These are phyloP conservation scores for Colletotrichum siamense DNA, from an alignment of 2,329 filamentous ascomycete genomes.

Conservation along the genomic window DNA sequence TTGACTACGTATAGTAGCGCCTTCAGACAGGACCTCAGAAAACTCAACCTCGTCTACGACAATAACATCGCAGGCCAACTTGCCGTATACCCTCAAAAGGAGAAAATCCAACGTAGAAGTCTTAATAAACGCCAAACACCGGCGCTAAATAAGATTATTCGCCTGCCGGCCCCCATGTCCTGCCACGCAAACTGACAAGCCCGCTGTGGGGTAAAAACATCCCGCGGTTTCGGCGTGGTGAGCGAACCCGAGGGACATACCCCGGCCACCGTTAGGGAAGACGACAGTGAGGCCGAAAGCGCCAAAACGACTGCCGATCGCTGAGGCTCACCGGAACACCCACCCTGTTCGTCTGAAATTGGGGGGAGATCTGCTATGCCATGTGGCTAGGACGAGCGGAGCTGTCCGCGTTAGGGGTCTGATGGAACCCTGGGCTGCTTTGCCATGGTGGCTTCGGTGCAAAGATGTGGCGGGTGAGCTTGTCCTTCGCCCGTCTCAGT, in stretches of 20 bases:
- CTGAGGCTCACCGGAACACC: background rate
- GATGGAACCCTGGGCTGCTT: background rate
- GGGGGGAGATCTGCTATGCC: background rate
- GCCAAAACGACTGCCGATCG: background rate
- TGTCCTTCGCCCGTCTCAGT: background rate
- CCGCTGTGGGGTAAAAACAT: background rate
- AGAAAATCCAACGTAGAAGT: background rate
- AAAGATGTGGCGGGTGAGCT: background rate
- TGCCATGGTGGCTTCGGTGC: background rate
- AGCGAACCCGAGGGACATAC: background rate
- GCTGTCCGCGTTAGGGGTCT: background rate
- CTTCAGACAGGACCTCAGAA: background rate
- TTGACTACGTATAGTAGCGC: background rate
- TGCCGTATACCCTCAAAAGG: background rate
- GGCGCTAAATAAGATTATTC: background rate
- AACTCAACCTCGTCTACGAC: background rate
- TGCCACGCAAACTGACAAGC: background rate
- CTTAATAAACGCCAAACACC: background rate
- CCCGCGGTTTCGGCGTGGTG: background rate
- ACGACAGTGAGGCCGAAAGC: background rate
- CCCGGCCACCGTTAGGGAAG: background rate
- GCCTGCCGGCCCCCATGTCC: background rate
- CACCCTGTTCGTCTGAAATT: background rate
- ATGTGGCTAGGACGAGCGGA: background rate
- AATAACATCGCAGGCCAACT: background rate